These are phyloP conservation scores for Epichloe glyceriae DNA, from an alignment of 2,329 filamentous ascomycete genomes.

Conservation along the genomic window DNA sequence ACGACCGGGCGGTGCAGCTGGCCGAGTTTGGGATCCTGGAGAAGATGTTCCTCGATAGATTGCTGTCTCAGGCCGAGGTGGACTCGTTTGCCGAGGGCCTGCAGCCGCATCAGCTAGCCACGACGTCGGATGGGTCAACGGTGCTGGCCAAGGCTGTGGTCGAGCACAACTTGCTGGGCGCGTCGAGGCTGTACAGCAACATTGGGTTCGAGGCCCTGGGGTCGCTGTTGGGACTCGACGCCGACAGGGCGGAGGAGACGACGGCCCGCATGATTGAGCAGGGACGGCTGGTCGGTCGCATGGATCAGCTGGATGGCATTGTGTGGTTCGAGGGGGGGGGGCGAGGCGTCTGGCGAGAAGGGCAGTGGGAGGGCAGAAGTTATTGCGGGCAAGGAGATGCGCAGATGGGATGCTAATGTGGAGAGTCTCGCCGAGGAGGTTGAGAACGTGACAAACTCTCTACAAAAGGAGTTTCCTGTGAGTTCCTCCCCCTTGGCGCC, in stretches of 20 bases:
- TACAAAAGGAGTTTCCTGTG: slow-evolving; percentile 70
- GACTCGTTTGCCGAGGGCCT: slow-evolving; percentile 71
- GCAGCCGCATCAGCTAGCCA: slow-evolving; percentile 77
- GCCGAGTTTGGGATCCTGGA: slow-evolving; percentile 81
- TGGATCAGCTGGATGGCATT: slow-evolving; percentile 83
- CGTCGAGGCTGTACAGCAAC: slow-evolving; percentile 67
- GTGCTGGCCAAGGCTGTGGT: slow-evolving; percentile 88
- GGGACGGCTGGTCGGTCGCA: slow-evolving; percentile 71
- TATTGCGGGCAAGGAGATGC: slow-evolving; percentile 55
- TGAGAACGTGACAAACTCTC: slow-evolving; percentile 68
- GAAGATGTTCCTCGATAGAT: slow-evolving; percentile 90
- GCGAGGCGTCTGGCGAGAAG: slow-evolving; percentile 56
- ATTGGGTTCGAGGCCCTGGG: slow-evolving; percentile 67
- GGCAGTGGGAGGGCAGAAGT: slow-evolving; percentile 53
- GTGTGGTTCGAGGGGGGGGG: slow-evolving; percentile 70
- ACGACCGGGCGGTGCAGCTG: slow-evolving; percentile 65
- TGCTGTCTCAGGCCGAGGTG: slow-evolving; percentile 73
- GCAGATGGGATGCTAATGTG: slow-evolving; percentile 82
- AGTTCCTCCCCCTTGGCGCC: slow-evolving; percentile 8
- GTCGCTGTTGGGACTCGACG: slow-evolving; percentile 61
- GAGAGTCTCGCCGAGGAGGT: slow-evolving; percentile 79
- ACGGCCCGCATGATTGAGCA: slow-evolving; percentile 95
- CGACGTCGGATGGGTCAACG: slow-evolving; percentile 79
- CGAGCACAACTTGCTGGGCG: slow-evolving; percentile 87
- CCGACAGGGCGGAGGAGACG: slow-evolving; percentile 76